These are phyloP conservation scores for Daldinia concentrica DNA, from an alignment of 495 filamentous ascomycete genomes.

Conservation along the genomic window DNA sequence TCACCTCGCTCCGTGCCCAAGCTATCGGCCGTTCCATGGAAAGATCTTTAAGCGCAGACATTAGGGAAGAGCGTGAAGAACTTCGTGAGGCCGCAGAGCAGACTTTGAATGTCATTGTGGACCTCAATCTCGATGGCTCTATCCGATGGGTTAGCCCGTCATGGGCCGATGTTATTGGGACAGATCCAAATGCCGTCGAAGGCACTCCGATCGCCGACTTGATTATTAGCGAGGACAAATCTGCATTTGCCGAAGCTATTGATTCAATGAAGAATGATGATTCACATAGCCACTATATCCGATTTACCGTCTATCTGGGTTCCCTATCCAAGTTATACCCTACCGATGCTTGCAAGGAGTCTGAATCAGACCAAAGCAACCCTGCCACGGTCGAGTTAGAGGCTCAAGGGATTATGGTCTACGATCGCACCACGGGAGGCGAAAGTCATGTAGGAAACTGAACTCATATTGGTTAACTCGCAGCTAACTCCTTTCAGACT, in stretches of 20 bases:
- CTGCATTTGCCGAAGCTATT: constrained; percentile 80
- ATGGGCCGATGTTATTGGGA: constrained; percentile 95
- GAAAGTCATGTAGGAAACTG: constrained; percentile 82
- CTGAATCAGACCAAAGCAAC: constrained; percentile 55
- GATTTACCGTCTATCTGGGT: constrained; percentile 81
- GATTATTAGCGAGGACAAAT: constrained; percentile 75
- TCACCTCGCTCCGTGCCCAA: constrained; percentile 59
- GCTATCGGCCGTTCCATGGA: constrained; percentile 58
- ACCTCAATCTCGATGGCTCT: constrained; percentile 85
- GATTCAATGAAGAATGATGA: constrained; percentile 93
- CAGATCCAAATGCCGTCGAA: constrained; percentile 73
- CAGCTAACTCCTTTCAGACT: constrained; percentile 66
- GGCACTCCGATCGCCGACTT: constrained; percentile 83
- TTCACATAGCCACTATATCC: constrained; percentile 88
- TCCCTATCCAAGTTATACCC: constrained; percentile 73
- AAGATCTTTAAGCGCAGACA: constrained; percentile 63
- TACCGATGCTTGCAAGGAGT: constrained; percentile 56
- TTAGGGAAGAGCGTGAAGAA: constrained; percentile 82
- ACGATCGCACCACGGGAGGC: constrained; percentile 84
- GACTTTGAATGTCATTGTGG: constrained; percentile 93
- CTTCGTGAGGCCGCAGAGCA: constrained; percentile 95
- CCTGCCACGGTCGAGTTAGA: constrained; percentile 78
- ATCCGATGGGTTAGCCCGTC: constrained; percentile 96
- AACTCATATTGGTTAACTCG: constrained; percentile 9
- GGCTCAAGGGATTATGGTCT: constrained; percentile 97